Base-by-base conservation (phyloP, 2,329 filamentous ascomycete genomes). In the Aspergillus melleus region DNA sequence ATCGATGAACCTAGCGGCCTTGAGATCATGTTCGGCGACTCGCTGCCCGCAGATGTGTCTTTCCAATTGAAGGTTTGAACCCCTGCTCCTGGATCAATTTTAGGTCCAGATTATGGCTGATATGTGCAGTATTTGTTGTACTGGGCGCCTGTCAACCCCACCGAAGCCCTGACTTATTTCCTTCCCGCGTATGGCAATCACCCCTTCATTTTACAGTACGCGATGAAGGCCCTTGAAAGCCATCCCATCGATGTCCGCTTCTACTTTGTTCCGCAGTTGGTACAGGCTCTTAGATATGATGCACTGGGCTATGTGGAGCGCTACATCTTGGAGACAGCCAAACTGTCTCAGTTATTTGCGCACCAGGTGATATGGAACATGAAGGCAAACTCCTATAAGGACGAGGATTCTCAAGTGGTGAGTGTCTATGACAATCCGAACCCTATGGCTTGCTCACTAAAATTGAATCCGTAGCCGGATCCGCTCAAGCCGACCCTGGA, bases 341-440 rank as follows among this genome's bases (percentile, higher is more conserved):
- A 96, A 69, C 93, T 96, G 71, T 98, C 95, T n/a, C 95, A 98
- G 75, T 80, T 98, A 9, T 99, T 99, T 76, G 94, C 96, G 2
- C 96, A 99, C 75, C 95, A 99, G 71, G 98, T 99, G 66, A 99
- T 99, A 72, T 99, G 96, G 95, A 99, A 99, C 74, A 99, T 99
- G 90, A 99, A 98, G 75, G 95, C 95, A 32, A 99, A 99, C 75
- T 91, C 93, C 1, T 99, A 91, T 83, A 99, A 97, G 75, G 96
- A 99, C 66, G 94, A 99, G 69, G 92, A 97, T 66, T 93, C 90
- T 14, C 87, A 90, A 68, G 86, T 96, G 64, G 88, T 91, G 80
- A 82, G 87, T 68, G 19, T 24, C 52, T 6, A 39, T 22, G 42
- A 20, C 12, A 16, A 42, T 30, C 56, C 52, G 44, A 39, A 26